phyloP scores from a whole-genome alignment of 495 filamentous ascomycete species.

The Beverwykella pulmonaria region DNA sequence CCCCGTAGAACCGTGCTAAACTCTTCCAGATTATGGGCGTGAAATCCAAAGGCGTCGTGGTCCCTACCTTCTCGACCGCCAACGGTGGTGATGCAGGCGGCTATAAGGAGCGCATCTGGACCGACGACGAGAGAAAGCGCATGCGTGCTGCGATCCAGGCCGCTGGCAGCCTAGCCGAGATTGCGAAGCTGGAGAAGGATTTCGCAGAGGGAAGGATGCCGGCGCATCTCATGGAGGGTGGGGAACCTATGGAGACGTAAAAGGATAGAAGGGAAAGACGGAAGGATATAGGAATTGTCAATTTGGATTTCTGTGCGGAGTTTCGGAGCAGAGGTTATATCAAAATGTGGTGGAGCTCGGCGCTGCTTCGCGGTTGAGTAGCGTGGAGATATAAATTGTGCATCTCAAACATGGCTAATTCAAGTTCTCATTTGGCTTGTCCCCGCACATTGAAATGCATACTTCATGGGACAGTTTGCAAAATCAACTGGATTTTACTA shows the following conservation, averaged over 20 bases:
- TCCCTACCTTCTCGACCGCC: conserved; percentile 50
- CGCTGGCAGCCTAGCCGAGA: conserved; percentile 74
- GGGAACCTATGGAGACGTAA: conserved; percentile 24
- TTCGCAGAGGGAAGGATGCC: conserved; percentile 85
- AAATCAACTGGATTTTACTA: no score
- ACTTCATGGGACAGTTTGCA: no score
- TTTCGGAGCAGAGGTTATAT: neutral
- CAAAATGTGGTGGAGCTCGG: no score
- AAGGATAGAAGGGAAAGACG: neutral
- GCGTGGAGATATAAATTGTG: no score
- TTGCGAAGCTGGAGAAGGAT: conserved; percentile 68
- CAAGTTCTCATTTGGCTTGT: no score
- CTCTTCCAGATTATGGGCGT: conserved; percentile 70
- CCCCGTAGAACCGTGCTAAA: neutral
- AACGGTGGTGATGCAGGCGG: conserved; percentile 43
- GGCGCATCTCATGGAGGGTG: conserved; percentile 24
- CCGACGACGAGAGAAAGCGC: conserved; percentile 68
- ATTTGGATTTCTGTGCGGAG: neutral
- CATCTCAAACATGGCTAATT: no score
- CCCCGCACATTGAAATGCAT: no score
- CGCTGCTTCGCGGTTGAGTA: no score
- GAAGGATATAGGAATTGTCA: neutral
- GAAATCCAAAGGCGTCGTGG: conserved; percentile 82
- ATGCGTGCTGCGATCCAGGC: conserved; percentile 75
- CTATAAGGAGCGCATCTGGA: conserved; percentile 63